Percentiles rank a stretch among this genome's conserved stretches.
Evolutionary conservation across 108 stramenopile species (phyloP).

Genomic region (Nitzschia inconspicua): DNA sequence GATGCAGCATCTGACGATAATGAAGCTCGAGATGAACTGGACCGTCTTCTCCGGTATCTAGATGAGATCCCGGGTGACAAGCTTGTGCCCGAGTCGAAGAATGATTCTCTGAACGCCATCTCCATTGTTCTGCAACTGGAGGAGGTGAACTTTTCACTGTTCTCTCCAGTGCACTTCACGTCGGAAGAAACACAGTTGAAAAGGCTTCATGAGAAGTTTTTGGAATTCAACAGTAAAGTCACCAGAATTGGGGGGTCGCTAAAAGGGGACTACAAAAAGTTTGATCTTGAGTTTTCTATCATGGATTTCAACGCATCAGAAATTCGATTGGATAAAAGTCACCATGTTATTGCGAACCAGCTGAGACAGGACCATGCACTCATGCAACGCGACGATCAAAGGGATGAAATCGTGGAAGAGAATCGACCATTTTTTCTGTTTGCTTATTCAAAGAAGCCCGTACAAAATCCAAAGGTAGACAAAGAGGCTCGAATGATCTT

Average conservation of each 20-base stretch:
- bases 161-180: conserved; percentile 26
- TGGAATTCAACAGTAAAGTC: conserved; percentile 27
- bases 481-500: conserved; percentile 14
- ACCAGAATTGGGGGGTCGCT: conserved; percentile 17
- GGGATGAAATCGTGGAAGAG: conserved; percentile 6
- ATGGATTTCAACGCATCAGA: conserved; percentile 34
- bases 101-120: conserved; percentile 21
- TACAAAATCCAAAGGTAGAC: conserved; percentile 13
- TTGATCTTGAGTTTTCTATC: conserved; percentile 29
- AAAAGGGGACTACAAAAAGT: conserved; percentile 45
- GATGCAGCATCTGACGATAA: conserved; percentile 21
- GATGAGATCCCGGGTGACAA: conserved; percentile 22
- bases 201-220: conserved; percentile 36
- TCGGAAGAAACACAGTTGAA: conserved; percentile 19
- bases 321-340: conserved; percentile 29
- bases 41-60: conserved; percentile 30
- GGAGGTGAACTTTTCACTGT: conserved; percentile 33
- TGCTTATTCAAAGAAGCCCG: conserved; percentile 20
- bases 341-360: conserved; percentile 20
- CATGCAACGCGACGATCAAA: too few relatives aligned
- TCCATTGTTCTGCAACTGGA: conserved; percentile 30
- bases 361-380: too few relatives aligned
- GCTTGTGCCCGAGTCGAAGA: conserved; percentile 1
- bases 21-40: conserved; percentile 29
- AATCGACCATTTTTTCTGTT: conserved; percentile 24